Conservation (phyloP, 257 asterid genomes). For the Primulina huaijiensis region DNA sequence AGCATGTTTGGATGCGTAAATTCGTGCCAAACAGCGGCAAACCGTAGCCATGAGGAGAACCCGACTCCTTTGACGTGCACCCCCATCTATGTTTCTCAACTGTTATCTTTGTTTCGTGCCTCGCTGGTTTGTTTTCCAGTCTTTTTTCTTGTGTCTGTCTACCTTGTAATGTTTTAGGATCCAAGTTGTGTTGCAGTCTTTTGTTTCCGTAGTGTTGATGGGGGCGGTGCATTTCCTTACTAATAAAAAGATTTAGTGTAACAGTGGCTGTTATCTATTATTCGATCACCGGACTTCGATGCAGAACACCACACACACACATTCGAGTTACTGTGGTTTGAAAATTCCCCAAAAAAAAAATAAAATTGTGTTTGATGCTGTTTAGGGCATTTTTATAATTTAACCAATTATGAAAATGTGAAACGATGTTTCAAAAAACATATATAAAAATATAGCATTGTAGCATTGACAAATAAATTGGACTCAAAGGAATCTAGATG, state of each 20-base stretch:
- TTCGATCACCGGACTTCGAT: not conserved
- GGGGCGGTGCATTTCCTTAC: not conserved
- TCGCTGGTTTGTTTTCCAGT: not conserved
- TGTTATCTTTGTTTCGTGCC: not conserved
- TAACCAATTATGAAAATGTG: too few species aligned
- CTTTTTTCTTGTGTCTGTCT: not conserved
- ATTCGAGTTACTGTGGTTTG: not conserved
- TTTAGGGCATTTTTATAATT: too few species aligned
- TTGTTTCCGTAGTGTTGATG: not conserved
- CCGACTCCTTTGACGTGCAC: not conserved
- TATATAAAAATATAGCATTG: too few species aligned
- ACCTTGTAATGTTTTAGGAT: not conserved
- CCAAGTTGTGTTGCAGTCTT: not conserved
- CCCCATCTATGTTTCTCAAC: not conserved
- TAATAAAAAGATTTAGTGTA: not conserved
- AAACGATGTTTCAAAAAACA: too few species aligned
- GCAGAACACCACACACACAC: not conserved
- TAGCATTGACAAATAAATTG: too few species aligned
- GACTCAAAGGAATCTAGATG: not conserved
- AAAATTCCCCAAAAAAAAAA: too few species aligned
- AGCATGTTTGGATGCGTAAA: slow-evolving; percentile 67
- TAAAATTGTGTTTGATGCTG: too few species aligned
- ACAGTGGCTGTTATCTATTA: not conserved
- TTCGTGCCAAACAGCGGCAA: slow-evolving; percentile 33
- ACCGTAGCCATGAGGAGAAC: not conserved